Evolutionary conservation across 441 rosid genomes (phyloP).

Genomic region (Flueggea neowawraea): DNA sequence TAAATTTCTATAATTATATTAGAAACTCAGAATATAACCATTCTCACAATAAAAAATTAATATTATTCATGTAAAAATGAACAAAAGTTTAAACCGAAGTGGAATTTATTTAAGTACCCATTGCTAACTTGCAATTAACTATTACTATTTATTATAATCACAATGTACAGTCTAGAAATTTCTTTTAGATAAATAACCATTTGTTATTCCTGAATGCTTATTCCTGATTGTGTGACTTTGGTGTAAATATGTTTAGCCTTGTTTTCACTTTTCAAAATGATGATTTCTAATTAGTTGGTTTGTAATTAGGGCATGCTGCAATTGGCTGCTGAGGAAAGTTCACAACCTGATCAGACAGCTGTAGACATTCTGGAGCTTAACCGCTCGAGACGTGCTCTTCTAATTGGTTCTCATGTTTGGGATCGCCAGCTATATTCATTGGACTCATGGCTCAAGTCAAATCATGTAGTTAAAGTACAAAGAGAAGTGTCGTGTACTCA

Average conservation of each 20-base stretch:
- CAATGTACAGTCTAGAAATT: conserved; percentile 25
- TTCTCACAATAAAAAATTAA: too few relatives aligned
- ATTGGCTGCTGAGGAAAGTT: conserved; percentile 35
- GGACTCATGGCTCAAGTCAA: conserved; percentile 53
- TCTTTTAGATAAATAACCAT: conserved; percentile 1
- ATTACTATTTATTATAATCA: too few relatives aligned
- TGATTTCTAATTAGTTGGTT: conserved; percentile 13
- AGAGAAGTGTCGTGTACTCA: conserved; percentile 26
- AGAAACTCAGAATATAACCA: too few relatives aligned
- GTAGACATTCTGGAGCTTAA: conserved; percentile 82
- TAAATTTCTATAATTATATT: too few relatives aligned
- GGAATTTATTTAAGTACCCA: too few relatives aligned
- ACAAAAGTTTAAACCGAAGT: too few relatives aligned
- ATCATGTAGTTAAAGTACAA: conserved; percentile 30
- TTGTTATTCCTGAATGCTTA: conserved; percentile 1
- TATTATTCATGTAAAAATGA: too few relatives aligned
- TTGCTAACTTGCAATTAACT: too few relatives aligned
- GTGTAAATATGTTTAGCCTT: not conserved
- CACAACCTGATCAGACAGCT: conserved; percentile 30
- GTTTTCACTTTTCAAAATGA: not conserved
- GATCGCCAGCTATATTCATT: conserved; percentile 64
- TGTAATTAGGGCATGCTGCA: conserved; percentile 56
- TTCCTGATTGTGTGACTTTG: not conserved
- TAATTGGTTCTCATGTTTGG: conserved; percentile 79
- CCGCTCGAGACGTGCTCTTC: conserved; percentile 56